phyloP scores from a whole-genome alignment of 139 green algal genomes.

The Chlorella sp. region DNA sequence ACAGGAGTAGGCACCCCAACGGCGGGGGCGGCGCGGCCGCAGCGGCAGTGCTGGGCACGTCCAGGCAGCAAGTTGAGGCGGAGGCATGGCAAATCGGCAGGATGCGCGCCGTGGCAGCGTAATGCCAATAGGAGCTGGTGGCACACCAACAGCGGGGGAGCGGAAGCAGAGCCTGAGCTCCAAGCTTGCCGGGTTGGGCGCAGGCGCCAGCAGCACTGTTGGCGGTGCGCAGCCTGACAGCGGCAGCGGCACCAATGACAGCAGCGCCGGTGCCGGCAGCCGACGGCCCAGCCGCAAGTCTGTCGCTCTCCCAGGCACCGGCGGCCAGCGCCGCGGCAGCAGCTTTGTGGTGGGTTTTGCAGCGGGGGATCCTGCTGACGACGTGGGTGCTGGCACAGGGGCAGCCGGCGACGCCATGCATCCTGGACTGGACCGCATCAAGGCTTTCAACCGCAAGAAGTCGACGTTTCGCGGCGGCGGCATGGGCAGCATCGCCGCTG shows the following conservation, averaged over 20 bases:
- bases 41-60: no score
- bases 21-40: no score
- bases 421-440: slow-evolving; percentile 3
- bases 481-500: neutral
- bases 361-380: neutral
- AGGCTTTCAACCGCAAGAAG: slow-evolving; percentile 14
- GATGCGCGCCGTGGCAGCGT: neutral
- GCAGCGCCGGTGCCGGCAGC: neutral
- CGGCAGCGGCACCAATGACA: no score
- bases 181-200: neutral
- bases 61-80: no score
- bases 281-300: neutral
- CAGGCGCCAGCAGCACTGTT: neutral
- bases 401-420: neutral
- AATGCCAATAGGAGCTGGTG: neutral
- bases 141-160: neutral
- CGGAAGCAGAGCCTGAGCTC: neutral
- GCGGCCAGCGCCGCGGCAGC: neutral
- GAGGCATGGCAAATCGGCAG: neutral
- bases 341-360: neutral
- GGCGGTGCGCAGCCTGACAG: no score
- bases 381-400: neutral
- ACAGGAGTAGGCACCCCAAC: no score
- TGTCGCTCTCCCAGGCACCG: neutral
- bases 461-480: neutral